Percentiles rank a stretch among this genome's conserved stretches.
phyloP scores from a whole-genome alignment of 192 early-diverging fungal genomes.

The Rhizophagus clarus region DNA sequence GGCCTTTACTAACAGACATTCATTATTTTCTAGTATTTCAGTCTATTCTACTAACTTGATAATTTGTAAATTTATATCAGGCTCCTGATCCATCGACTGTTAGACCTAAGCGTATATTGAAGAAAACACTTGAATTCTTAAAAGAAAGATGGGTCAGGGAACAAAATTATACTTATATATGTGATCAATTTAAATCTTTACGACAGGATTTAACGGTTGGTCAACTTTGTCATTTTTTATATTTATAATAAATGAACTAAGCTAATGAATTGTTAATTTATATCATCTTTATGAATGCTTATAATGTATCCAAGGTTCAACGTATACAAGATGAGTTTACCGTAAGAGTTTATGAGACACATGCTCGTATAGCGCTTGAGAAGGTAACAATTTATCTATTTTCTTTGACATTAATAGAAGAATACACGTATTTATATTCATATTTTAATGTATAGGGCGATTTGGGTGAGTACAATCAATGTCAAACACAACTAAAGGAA shows the following conservation, averaged over 20 bases:
- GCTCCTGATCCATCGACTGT: conserved; percentile 94
- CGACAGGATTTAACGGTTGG: conserved; percentile 93
- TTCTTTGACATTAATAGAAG: background rate
- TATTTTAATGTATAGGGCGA: conserved; percentile 62
- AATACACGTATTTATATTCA: background rate
- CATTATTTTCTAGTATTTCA: background rate
- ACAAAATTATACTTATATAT: conserved; percentile 92
- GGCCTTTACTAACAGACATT: background rate
- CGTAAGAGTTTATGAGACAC: conserved; percentile 90
- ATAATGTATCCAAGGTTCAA: conserved; percentile 65
- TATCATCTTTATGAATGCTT: background rate
- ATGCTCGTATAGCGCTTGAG: conserved; percentile 95
- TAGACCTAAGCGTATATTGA: conserved; percentile 79
- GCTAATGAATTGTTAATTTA: conserved; percentile 10
- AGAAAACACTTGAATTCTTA: conserved; percentile 76
- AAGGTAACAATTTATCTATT: conserved; percentile 52
- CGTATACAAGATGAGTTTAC: conserved; percentile 93
- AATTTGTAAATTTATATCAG: conserved; percentile 34
- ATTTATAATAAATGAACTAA: too few species aligned
- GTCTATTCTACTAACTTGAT: conserved; percentile 11
- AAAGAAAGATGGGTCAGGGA: conserved; percentile 80
- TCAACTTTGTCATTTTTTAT: background rate
- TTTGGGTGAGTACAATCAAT: conserved; percentile 98
- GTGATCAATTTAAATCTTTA: conserved; percentile 95
- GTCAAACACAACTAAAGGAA: conserved; percentile 91